phyloP scores from a whole-genome alignment of 2,329 filamentous ascomycete genomes.

The Hortaea werneckii region DNA sequence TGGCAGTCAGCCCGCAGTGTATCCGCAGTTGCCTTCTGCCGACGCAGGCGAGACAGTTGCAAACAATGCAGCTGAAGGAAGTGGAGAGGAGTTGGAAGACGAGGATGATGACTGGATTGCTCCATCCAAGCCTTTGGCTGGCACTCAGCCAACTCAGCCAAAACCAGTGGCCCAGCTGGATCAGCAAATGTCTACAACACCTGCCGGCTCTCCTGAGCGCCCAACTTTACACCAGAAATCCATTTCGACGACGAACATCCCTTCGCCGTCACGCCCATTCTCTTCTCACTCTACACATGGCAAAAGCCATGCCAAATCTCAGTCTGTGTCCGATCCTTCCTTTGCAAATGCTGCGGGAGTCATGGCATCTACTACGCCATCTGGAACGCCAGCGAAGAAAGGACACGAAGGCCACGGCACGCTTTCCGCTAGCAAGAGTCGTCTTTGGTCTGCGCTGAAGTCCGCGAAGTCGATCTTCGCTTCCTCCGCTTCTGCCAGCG shows the following conservation, averaged over 20 bases:
- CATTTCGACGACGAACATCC: slow-evolving; percentile 25
- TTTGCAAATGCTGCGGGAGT: slow-evolving; percentile 22
- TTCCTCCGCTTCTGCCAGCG: slow-evolving; percentile 54
- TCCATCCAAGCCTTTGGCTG: slow-evolving; percentile 26
- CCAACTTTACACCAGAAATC: slow-evolving; percentile 26
- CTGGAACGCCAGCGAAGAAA: slow-evolving; percentile 42
- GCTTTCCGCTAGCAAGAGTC: slow-evolving; percentile 84
- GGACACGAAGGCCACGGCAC: slow-evolving; percentile 58
- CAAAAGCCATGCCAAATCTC: slow-evolving; percentile 46
- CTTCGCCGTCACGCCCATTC: slow-evolving; percentile 36
- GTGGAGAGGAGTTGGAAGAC: slow-evolving; percentile 26
- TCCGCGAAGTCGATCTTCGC: slow-evolving; percentile 78
- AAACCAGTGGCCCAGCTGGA: slow-evolving; percentile 3
- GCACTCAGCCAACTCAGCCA: slow-evolving; percentile 1
- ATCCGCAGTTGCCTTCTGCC: slow-evolving; percentile 29
- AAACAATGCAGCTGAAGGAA: background rate
- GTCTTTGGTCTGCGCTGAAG: slow-evolving; percentile 81
- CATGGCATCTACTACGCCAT: slow-evolving; percentile 44
- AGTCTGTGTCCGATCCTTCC: slow-evolving; percentile 34
- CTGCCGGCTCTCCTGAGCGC: slow-evolving; percentile 35
- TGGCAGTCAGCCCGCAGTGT: slow-evolving; percentile 25
- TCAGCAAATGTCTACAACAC: slow-evolving; percentile 4
- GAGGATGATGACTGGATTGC: slow-evolving; percentile 53
- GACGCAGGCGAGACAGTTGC: slow-evolving; percentile 7
- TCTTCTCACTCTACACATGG: slow-evolving; percentile 13